Conservation (phyloP, 768 basidiomycete genomes). For the Harrya chromipes region DNA sequence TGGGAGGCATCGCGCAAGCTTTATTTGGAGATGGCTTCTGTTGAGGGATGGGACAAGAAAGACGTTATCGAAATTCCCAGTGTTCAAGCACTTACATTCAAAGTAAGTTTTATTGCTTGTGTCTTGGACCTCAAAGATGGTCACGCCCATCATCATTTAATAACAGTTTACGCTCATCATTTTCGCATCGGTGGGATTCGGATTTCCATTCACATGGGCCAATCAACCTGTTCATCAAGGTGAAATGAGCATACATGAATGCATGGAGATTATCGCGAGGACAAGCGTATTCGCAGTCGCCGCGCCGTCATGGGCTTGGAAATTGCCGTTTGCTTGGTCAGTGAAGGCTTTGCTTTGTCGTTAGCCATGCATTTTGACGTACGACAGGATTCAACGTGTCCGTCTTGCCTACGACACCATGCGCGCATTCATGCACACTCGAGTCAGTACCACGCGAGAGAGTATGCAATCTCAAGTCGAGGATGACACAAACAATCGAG, state of each 20-base stretch:
- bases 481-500: neutral
- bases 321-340: slow-evolving; percentile 20
- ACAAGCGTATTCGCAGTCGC: slow-evolving; percentile 13
- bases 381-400: slow-evolving; percentile 17
- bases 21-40: slow-evolving; percentile 18
- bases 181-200: slow-evolving; percentile 23
- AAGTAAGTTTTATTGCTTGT: slow-evolving; percentile 7
- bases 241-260: slow-evolving; percentile 22
- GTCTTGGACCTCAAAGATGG: neutral
- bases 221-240: slow-evolving; percentile 11
- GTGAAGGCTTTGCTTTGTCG: neutral
- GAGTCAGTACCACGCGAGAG: slow-evolving; percentile 9
- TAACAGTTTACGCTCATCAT: slow-evolving; percentile 21
- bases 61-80: slow-evolving; percentile 12
- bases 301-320: slow-evolving; percentile 24
- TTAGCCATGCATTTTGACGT: neutral
- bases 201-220: slow-evolving; percentile 22
- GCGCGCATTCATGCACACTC: slow-evolving; percentile 18
- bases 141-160: neutral
- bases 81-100: slow-evolving; percentile 17
- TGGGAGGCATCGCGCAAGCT: slow-evolving; percentile 18
- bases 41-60: slow-evolving; percentile 19
- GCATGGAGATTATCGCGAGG: slow-evolving; percentile 14
- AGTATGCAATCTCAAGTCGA: slow-evolving; percentile 7
- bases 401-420: slow-evolving; percentile 22